A percentile compares a stretch with the other conserved stretches of the same genome.
Evolutionary conservation across 129 eudicot species (phyloP).

Genomic region (Flaveria bidentis): DNA sequence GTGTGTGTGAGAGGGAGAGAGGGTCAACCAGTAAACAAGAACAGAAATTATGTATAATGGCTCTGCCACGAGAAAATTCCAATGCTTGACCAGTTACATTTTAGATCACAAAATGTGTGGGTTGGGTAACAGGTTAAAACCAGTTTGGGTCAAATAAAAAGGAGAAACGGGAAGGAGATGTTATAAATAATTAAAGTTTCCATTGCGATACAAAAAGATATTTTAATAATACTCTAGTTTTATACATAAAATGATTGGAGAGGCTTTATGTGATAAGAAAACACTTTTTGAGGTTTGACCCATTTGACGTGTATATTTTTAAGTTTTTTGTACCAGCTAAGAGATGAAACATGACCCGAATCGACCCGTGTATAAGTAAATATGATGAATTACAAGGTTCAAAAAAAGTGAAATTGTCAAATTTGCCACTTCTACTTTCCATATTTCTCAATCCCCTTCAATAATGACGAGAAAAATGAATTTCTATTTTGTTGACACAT

Average conservation of each 20-base stretch:
- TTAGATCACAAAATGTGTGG: background rate
- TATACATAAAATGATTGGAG: too few relatives aligned
- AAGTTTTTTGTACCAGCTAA: background rate
- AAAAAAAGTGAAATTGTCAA: background rate
- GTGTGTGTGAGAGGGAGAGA: background rate
- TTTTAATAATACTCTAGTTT: too few relatives aligned
- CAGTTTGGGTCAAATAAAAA: too few relatives aligned
- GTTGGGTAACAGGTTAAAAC: background rate
- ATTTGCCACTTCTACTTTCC: background rate
- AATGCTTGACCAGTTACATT: background rate
- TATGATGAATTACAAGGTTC: background rate
- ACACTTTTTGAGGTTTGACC: background rate
- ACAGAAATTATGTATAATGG: conserved; percentile 3
- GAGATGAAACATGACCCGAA: background rate
- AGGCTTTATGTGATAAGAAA: background rate
- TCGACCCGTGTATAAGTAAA: background rate
- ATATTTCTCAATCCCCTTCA: conserved; percentile 13
- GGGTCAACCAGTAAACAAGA: conserved; percentile 4
- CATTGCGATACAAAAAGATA: too few relatives aligned
- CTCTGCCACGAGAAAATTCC: conserved; percentile 11
- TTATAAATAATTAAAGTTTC: too few relatives aligned
- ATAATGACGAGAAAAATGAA: background rate
- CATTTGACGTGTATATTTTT: background rate
- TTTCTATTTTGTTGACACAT: conserved; percentile 1
- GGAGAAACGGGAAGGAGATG: too few relatives aligned